Conservation (phyloP, 805 yeast species). For the Hanseniaspora taiwanica region DNA sequence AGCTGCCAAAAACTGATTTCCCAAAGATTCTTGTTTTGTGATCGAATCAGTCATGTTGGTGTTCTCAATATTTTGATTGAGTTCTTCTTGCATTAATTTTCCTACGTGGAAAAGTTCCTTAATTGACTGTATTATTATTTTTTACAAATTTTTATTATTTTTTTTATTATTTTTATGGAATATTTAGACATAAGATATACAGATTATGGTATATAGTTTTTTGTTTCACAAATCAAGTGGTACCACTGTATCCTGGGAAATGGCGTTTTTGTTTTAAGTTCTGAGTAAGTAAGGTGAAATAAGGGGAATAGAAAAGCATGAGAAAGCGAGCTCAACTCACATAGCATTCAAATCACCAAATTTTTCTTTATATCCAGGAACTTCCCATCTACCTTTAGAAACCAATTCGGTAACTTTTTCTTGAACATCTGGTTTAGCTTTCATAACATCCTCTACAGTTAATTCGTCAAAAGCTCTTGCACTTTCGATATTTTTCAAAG, state of each 20-base stretch:
- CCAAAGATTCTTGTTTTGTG: neutral
- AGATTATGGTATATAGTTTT: no score
- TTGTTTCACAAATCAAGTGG: no score
- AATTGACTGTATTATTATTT: no score
- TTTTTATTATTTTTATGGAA: no score
- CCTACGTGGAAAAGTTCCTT: no score
- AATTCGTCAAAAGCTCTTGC: conserved; percentile 97
- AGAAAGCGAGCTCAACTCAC: conserved; percentile 29
- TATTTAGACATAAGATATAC: no score
- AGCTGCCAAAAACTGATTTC: conserved; percentile 25
- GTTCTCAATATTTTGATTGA: neutral
- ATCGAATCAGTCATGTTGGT: neutral
- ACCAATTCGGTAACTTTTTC: conserved; percentile 92
- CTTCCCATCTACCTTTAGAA: conserved; percentile 85
- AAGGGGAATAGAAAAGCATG: no score
- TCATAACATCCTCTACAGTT: conserved; percentile 86
- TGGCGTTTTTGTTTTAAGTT: no score
- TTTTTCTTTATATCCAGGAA: conserved; percentile 97
- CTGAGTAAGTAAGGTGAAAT: no score
- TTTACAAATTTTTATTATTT: no score
- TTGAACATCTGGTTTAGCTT: conserved; percentile 96
- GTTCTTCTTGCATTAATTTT: neutral
- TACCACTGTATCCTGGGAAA: no score
- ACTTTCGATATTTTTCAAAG: conserved; percentile 84
- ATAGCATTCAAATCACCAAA: conserved; percentile 93